Evolutionary conservation across 768 basidiomycete species (phyloP).

Genomic region (Lactarius vividus): DNA sequence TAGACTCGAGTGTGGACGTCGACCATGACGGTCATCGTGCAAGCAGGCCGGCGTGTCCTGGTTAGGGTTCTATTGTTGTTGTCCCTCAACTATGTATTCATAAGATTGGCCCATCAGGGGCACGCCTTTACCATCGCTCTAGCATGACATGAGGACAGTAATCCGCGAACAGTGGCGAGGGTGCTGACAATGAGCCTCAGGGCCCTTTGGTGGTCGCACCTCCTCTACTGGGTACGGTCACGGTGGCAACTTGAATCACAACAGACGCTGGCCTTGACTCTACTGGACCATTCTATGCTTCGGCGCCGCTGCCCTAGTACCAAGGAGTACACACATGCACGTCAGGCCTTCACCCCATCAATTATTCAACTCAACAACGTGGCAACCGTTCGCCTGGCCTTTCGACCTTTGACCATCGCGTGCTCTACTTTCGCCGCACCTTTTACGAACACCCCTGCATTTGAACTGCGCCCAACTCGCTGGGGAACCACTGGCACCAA

Average conservation of each 20-base stretch:
- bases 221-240: background rate
- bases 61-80: background rate
- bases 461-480: constrained; percentile 21
- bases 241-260: background rate
- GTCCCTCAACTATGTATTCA: background rate
- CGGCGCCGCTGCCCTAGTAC: background rate
- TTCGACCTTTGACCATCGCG: background rate
- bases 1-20: constrained; percentile 10
- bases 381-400: background rate
- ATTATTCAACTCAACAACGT: background rate
- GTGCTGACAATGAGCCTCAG: background rate
- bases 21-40: constrained; percentile 5
- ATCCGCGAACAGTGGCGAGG: background rate
- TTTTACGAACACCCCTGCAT: constrained; percentile 23
- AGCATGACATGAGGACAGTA: background rate
- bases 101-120: background rate
- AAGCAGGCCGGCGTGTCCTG: background rate
- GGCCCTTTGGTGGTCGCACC: background rate
- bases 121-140: background rate
- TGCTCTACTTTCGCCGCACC: constrained; percentile 25
- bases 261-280: background rate
- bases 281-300: background rate
- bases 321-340: background rate
- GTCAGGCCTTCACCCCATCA: background rate
- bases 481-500: constrained; percentile 22